Evolutionary conservation across 345 rosid species (phyloP).

Genomic region (Schrenkiella parvula): DNA sequence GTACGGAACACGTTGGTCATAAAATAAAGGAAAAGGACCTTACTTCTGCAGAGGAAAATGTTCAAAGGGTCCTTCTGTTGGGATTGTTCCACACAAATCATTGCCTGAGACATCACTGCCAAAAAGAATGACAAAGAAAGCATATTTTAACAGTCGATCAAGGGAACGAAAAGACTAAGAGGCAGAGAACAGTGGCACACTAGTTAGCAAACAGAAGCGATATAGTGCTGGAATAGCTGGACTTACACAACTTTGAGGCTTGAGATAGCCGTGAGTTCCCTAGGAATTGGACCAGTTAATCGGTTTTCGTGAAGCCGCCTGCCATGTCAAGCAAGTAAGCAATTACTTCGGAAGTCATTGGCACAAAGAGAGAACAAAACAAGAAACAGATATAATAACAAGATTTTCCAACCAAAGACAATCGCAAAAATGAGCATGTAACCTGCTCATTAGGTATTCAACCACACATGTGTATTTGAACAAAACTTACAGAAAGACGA

Average conservation of each 20-base stretch:
- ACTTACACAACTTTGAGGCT: slow-evolving; percentile 31
- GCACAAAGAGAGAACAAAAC: not conserved
- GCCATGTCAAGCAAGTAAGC: not conserved
- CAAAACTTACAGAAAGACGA: slow-evolving; percentile 66
- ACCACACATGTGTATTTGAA: not conserved
- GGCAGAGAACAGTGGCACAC: not conserved
- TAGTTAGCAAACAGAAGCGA: not conserved
- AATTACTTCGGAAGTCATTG: not conserved
- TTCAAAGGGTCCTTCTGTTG: slow-evolving; percentile 80
- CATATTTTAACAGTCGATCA: not conserved
- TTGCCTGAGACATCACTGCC: slow-evolving; percentile 74
- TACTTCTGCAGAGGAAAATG: slow-evolving; percentile 80
- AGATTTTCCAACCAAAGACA: too few relatives aligned
- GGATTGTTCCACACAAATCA: slow-evolving; percentile 84
- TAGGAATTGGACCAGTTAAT: slow-evolving; percentile 68
- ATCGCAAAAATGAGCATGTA: not conserved
- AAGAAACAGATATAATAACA: not conserved
- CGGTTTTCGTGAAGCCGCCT: slow-evolving; percentile 69
- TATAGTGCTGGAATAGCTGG: not conserved
- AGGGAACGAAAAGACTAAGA: not conserved
- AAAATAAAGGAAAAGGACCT: not conserved
- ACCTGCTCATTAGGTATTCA: not conserved
- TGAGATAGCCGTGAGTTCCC: not conserved
- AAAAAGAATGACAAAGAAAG: slow-evolving; percentile 12
- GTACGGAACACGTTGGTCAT: not conserved